Evolutionary conservation across 2,329 filamentous ascomycete genomes (phyloP).

Genomic region (Aspergillus quadrilineatus): DNA sequence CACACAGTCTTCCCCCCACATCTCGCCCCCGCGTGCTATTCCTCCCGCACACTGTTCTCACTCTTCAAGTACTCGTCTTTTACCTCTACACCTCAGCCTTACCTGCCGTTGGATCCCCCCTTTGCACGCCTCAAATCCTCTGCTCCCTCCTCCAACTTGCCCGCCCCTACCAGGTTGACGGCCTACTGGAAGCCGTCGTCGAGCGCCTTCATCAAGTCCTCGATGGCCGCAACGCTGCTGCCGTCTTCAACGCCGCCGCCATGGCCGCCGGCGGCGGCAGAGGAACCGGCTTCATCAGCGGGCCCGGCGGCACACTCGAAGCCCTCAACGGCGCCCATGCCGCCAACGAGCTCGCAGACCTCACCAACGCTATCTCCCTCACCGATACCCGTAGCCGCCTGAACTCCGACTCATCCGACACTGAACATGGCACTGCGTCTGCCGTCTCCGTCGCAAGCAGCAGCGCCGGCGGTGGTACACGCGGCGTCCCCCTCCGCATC

Average conservation of each 20-base stretch:
- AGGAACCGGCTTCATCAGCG: slow-evolving; percentile 68
- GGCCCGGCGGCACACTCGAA: slow-evolving; percentile 47
- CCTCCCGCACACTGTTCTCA: slow-evolving; percentile 86
- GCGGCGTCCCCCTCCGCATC: slow-evolving; percentile 40
- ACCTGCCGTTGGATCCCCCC: slow-evolving; percentile 69
- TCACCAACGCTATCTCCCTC: slow-evolving; percentile 24
- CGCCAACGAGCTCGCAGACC: slow-evolving; percentile 23
- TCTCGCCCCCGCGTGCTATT: slow-evolving; percentile 83
- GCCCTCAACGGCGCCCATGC: slow-evolving; percentile 40
- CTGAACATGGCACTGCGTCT: slow-evolving; percentile 33
- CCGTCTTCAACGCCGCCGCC: slow-evolving; percentile 95
- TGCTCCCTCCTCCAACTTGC: slow-evolving; percentile 93
- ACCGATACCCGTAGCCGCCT: slow-evolving; percentile 28
- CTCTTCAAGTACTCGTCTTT: slow-evolving; percentile 84
- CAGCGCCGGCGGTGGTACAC: slow-evolving; percentile 29
- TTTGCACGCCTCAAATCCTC: slow-evolving; percentile 92
- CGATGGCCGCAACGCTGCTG: slow-evolving; percentile 90
- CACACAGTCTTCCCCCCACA: slow-evolving; percentile 53
- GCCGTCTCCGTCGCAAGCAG: slow-evolving; percentile 30
- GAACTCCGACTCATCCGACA: slow-evolving; percentile 42
- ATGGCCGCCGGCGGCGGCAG: slow-evolving; percentile 95
- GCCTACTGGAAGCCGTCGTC: slow-evolving; percentile 86
- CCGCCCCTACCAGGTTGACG: slow-evolving; percentile 88
- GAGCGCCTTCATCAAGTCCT: slow-evolving; percentile 85
- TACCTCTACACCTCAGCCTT: slow-evolving; percentile 92